Percentiles rank a stretch among this genome's conserved stretches.
phyloP scores from a whole-genome alignment of 805 yeast genomes.

The Hanseniaspora thailandica region DNA sequence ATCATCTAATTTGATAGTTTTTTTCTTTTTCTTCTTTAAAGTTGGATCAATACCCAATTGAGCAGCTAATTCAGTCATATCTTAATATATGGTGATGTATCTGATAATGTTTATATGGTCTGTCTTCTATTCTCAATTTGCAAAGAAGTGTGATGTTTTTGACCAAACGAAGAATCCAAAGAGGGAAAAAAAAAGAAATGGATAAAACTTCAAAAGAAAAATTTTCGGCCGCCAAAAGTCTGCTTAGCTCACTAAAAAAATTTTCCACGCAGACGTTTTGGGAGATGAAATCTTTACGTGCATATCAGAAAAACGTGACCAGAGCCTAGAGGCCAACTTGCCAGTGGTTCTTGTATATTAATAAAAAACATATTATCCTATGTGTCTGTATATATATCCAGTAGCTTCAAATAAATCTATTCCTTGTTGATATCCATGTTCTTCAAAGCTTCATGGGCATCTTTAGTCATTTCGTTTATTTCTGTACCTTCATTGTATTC shows the following conservation, averaged over 20 bases:
- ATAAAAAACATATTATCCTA: too few species aligned
- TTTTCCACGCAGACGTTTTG: not conserved
- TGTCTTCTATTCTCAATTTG: not conserved
- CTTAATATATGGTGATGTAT: not conserved
- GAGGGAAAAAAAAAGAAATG: not conserved
- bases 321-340: too few species aligned
- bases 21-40: slow-evolving; percentile 64
- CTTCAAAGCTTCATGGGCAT: slow-evolving; percentile 33
- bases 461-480: slow-evolving; percentile 39
- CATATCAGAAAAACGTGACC: not conserved
- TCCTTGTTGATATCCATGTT: slow-evolving; percentile 23
- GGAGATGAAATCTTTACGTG: not conserved
- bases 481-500: slow-evolving; percentile 41
- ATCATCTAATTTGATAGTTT: slow-evolving; percentile 31
- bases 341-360: too few species aligned
- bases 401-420: not conserved
- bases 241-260: not conserved
- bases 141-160: not conserved
- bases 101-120: not conserved
- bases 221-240: not conserved
- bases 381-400: not conserved
- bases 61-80: slow-evolving; percentile 27
- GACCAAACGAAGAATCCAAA: too few species aligned
- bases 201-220: not conserved
- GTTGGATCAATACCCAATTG: slow-evolving; percentile 60